A percentile compares a stretch with the other conserved stretches of the same genome.
These are phyloP conservation scores for Trichosporon sp. DNA, from an alignment of 1,284 basidiomycete genomes.

Conservation along the genomic window DNA sequence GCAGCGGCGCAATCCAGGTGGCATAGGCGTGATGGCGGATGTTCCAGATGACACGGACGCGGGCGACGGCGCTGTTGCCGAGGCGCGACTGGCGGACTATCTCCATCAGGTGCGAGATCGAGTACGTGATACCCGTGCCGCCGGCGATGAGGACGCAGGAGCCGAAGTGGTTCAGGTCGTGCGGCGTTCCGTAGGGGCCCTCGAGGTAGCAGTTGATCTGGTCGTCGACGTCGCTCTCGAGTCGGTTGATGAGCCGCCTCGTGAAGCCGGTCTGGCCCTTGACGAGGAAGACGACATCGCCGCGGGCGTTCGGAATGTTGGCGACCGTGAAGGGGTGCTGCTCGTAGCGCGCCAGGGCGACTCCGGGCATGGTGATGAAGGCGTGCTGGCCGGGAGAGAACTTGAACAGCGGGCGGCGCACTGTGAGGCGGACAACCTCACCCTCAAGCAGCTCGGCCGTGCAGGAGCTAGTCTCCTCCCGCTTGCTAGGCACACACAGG, in stretches of 20 bases:
- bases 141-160: constrained; percentile 20
- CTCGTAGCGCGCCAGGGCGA: constrained; percentile 40
- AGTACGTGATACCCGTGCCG: constrained; percentile 42
- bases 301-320: constrained; percentile 19
- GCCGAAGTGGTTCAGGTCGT: constrained; percentile 19
- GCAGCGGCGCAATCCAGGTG: constrained; percentile 21
- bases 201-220: constrained; percentile 33
- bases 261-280: constrained; percentile 32
- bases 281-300: constrained; percentile 15
- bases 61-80: constrained; percentile 27
- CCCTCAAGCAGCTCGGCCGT: constrained; percentile 52
- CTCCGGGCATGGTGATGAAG: constrained; percentile 35
- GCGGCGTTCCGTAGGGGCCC: constrained; percentile 38
- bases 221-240: constrained; percentile 14
- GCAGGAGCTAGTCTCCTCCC: constrained; percentile 23
- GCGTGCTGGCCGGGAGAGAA: constrained; percentile 41
- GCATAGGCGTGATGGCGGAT: constrained; percentile 13
- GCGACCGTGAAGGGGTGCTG: constrained; percentile 43
- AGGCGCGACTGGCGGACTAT: constrained; percentile 26
- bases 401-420: constrained; percentile 15
- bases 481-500: constrained; percentile 31
- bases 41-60: constrained; percentile 37
- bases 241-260: constrained; percentile 22
- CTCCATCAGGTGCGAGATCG: constrained; percentile 29
- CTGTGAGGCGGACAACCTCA: constrained; percentile 38